These are phyloP conservation scores for Knufia fluminis DNA, from an alignment of 2,329 filamentous ascomycete species.

Conservation along the genomic window DNA sequence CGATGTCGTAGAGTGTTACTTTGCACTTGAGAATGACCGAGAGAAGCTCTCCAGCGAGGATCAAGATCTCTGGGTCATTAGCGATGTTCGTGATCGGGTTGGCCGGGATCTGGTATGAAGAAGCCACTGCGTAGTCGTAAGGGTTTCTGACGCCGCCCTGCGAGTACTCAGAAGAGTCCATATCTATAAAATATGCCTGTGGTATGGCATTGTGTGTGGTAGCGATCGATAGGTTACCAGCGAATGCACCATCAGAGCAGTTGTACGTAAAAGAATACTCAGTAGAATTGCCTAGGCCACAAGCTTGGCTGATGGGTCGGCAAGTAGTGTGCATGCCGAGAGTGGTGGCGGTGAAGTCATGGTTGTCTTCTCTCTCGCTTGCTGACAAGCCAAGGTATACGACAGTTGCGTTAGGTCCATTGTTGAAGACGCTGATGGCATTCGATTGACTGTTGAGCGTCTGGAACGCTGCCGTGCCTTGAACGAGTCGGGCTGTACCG, in stretches of 20 bases:
- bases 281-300: conserved; percentile 13
- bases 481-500: background rate
- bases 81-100: conserved; percentile 3
- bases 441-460: conserved; percentile 12
- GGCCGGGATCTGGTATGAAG: background rate
- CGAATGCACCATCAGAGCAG: conserved; percentile 10
- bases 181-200: background rate
- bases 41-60: conserved; percentile 4
- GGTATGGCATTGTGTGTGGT: background rate
- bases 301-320: conserved; percentile 16
- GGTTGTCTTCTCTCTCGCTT: background rate
- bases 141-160: conserved; percentile 1
- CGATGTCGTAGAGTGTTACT: conserved; percentile 21
- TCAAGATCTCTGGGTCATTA: conserved; percentile 10
- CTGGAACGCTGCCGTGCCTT: background rate
- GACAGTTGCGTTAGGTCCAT: conserved; percentile 9
- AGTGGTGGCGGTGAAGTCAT: conserved; percentile 20
- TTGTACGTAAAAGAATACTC: conserved; percentile 9
- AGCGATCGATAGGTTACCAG: background rate
- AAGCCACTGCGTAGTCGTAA: background rate
- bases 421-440: background rate
- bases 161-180: conserved; percentile 3
- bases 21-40: conserved; percentile 19
- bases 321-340: conserved; percentile 19
- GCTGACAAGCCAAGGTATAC: conserved; percentile 13